These are phyloP conservation scores for Rubia occidens DNA, from an alignment of 305 asterid genomes.

Conservation along the genomic window DNA sequence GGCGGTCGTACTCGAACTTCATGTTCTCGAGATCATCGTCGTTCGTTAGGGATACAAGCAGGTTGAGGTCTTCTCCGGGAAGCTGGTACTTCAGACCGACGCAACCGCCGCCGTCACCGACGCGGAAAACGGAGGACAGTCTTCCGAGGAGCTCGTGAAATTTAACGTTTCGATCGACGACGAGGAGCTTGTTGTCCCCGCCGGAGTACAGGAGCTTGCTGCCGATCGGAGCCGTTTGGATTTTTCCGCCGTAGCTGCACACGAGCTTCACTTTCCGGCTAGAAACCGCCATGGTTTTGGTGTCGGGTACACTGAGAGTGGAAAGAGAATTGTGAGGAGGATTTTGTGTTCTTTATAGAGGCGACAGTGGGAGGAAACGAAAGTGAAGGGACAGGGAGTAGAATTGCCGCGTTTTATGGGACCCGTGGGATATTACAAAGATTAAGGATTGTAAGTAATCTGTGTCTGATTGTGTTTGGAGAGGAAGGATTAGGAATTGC, in stretches of 20 bases:
- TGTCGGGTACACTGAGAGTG: not conserved
- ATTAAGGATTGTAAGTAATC: too few relatives aligned
- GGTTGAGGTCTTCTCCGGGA: constrained; percentile 68
- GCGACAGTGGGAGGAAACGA: not conserved
- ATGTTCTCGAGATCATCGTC: constrained; percentile 80
- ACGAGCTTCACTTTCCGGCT: constrained; percentile 41
- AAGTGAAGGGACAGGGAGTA: not conserved
- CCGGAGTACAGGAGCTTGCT: constrained; percentile 59
- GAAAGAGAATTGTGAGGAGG: not conserved
- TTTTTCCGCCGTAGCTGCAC: constrained; percentile 78
- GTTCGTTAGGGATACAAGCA: constrained; percentile 56
- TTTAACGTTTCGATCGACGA: constrained; percentile 46
- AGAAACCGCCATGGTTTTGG: not conserved
- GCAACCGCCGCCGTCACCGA: constrained; percentile 11
- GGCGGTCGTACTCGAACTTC: constrained; percentile 76
- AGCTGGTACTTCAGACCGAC: constrained; percentile 54
- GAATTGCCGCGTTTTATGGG: not conserved
- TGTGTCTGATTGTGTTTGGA: too few relatives aligned
- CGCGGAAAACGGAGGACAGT: constrained; percentile 31
- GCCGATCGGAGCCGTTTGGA: constrained; percentile 41
- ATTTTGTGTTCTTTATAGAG: not conserved
- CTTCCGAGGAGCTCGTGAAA: constrained; percentile 41
- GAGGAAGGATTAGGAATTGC: too few relatives aligned
- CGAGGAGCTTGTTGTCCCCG: constrained; percentile 73
- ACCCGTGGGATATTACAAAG: not conserved